Conservation (phyloP, 2,329 filamentous ascomycete species). For the Neodidymelliopsis sp. region DNA sequence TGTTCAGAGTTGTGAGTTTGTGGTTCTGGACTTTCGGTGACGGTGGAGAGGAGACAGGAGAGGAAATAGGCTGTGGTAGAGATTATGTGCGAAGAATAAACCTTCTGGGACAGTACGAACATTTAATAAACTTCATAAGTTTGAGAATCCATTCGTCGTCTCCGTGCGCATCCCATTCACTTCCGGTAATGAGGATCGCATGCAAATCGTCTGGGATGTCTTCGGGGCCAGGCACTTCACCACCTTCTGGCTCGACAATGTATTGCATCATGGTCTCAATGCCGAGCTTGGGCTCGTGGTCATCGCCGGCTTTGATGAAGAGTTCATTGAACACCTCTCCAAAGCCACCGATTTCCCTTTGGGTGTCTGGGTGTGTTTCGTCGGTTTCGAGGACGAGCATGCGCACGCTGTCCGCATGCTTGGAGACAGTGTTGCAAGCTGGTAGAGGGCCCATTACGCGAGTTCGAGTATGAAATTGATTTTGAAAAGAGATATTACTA, state of each 20-base stretch:
- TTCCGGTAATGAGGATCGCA: constrained; percentile 57
- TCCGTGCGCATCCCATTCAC: constrained; percentile 58
- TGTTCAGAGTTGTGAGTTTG: constrained; percentile 24
- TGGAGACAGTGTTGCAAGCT: constrained; percentile 31
- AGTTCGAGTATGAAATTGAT: neutral
- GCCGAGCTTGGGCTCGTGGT: constrained; percentile 62
- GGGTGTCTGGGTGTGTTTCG: constrained; percentile 60
- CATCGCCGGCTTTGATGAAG: constrained; percentile 60
- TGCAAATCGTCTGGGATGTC: constrained; percentile 57
- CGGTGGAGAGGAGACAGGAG: no score
- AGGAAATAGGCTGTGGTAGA: no score
- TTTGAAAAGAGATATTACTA: neutral
- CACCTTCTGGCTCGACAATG: constrained; percentile 55
- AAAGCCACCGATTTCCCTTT: constrained; percentile 60
- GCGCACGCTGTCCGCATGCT: constrained; percentile 47
- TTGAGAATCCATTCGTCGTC: constrained; percentile 55
- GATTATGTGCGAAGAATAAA: no score
- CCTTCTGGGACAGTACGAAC: constrained; percentile 42
- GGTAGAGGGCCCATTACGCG: constrained; percentile 34
- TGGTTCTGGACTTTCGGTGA: no score
- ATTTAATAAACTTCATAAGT: constrained; percentile 55
- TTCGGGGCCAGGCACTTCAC: constrained; percentile 54
- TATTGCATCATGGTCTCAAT: constrained; percentile 64
- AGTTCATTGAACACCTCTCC: constrained; percentile 62
- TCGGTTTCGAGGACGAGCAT: constrained; percentile 68